phyloP scores from a whole-genome alignment of 1,284 basidiomycete species.

The Ganoderma lucidum region DNA sequence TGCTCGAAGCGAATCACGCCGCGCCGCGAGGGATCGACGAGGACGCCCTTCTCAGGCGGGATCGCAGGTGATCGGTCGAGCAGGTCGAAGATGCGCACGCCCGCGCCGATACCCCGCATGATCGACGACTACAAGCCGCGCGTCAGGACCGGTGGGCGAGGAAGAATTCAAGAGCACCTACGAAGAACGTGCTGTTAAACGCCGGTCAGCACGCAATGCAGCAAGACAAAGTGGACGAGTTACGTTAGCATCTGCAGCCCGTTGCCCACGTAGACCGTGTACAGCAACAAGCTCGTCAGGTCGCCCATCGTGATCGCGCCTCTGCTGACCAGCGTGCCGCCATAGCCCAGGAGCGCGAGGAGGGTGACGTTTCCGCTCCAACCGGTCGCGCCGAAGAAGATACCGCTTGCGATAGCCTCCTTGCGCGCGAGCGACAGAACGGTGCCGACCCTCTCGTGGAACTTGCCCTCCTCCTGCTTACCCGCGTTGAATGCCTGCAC shows the following conservation, averaged over 20 bases:
- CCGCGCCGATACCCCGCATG: constrained; percentile 94
- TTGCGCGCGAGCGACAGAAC: constrained; percentile 85
- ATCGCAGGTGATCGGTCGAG: constrained; percentile 84
- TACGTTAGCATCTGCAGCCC: constrained; percentile 84
- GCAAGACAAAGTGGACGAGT: constrained; percentile 36
- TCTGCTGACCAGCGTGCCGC: constrained; percentile 89
- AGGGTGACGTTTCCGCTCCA: constrained; percentile 96
- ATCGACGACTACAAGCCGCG: constrained; percentile 68
- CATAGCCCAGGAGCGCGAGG: constrained; percentile 91
- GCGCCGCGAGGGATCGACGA: constrained; percentile 60
- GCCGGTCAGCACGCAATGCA: constrained; percentile 23
- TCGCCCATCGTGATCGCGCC: constrained; percentile 93
- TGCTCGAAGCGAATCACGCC: constrained; percentile 82
- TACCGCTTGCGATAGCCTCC: constrained; percentile 91
- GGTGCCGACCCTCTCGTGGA: constrained; percentile 68
- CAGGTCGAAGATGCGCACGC: constrained; percentile 92
- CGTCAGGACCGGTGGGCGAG: neutral
- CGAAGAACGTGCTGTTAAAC: constrained; percentile 46
- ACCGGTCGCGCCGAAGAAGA: constrained; percentile 94
- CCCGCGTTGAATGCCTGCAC: constrained; percentile 91
- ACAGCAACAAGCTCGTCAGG: constrained; percentile 89
- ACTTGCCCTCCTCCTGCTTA: constrained; percentile 77
- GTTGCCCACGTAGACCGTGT: constrained; percentile 90
- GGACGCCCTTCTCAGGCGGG: constrained; percentile 66
- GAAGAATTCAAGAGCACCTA: constrained; percentile 34